A percentile compares a stretch with the other conserved stretches of the same genome.
These are phyloP conservation scores for Penicillium freii DNA, from an alignment of 2,329 filamentous ascomycete species.

Conservation along the genomic window DNA sequence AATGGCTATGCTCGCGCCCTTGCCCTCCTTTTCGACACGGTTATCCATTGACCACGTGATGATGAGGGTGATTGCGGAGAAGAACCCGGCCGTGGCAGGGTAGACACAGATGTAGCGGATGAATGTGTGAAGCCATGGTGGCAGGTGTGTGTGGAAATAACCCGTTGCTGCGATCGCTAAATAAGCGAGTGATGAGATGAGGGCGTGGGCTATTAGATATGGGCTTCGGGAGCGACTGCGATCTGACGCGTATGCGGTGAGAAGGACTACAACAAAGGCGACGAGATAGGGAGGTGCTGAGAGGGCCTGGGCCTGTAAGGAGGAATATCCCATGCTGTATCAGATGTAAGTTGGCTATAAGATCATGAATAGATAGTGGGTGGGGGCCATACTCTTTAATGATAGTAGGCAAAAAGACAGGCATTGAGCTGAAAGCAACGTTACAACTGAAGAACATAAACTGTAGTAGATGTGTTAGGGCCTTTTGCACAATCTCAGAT, in stretches of 20 bases:
- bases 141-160: constrained; percentile 42
- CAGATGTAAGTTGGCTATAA: background rate
- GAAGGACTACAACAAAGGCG: constrained; percentile 69
- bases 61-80: constrained; percentile 77
- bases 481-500: background rate
- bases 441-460: constrained; percentile 85
- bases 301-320: constrained; percentile 69
- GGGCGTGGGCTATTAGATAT: constrained; percentile 67
- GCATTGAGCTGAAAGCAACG: constrained; percentile 82
- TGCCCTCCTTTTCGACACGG: constrained; percentile 65
- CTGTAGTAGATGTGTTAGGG: constrained; percentile 19
- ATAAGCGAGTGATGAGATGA: constrained; percentile 65
- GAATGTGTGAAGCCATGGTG: constrained; percentile 33
- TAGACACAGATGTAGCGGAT: constrained; percentile 72
- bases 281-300: constrained; percentile 77
- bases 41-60: constrained; percentile 91
- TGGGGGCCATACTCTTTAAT: constrained; percentile 54
- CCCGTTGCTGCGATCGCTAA: constrained; percentile 60
- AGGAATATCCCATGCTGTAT: constrained; percentile 65
- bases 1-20: constrained; percentile 74
- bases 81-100: constrained; percentile 76
- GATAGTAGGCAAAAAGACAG: constrained; percentile 82
- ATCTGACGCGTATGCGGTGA: constrained; percentile 72
- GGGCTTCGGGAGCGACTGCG: constrained; percentile 59
- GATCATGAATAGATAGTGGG: background rate